Percentiles rank a stretch among this genome's conserved stretches.
Conservation (phyloP, 2,329 filamentous ascomycete genomes). For the Waltergamsia citrina region DNA sequence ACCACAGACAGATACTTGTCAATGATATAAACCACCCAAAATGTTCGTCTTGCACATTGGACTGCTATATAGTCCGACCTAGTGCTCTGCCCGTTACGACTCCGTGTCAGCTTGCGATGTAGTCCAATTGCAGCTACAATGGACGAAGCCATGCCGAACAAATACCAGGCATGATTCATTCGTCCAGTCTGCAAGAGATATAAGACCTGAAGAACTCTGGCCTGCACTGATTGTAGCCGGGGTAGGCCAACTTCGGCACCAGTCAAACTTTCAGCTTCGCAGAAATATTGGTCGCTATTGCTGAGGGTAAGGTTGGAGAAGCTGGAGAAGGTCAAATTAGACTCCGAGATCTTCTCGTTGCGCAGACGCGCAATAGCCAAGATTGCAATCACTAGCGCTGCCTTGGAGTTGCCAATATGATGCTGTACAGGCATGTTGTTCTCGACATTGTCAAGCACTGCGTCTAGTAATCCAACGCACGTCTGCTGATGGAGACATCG, state of each 20-base stretch:
- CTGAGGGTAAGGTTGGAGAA: slow-evolving; percentile 4
- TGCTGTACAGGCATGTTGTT: slow-evolving; percentile 23
- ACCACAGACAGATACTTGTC: slow-evolving; percentile 56
- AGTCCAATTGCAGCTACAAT: slow-evolving; percentile 11
- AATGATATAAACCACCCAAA: slow-evolving; percentile 52
- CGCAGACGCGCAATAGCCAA: slow-evolving; percentile 37
- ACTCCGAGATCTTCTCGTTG: slow-evolving; percentile 23
- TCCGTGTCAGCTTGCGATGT: slow-evolving; percentile 8
- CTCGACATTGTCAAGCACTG: slow-evolving; percentile 24
- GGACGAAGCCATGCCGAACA: slow-evolving; percentile 11
- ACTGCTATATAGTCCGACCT: slow-evolving; percentile 27
- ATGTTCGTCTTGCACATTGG: slow-evolving; percentile 45
- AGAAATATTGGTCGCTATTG: slow-evolving; percentile 15
- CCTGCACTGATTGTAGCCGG: slow-evolving; percentile 12
- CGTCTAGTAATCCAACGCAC: slow-evolving; percentile 35
- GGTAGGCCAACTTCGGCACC: slow-evolving; percentile 14
- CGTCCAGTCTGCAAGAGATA: slow-evolving; percentile 12
- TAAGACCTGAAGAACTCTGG: slow-evolving; percentile 11
- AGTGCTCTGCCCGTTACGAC: slow-evolving; percentile 3
- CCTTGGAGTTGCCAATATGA: slow-evolving; percentile 31
- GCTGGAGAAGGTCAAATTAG: not conserved
- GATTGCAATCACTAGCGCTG: slow-evolving; percentile 35
- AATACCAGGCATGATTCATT: slow-evolving; percentile 15
- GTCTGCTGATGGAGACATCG: slow-evolving; percentile 44
- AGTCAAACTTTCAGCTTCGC: slow-evolving; percentile 10